phyloP scores from a whole-genome alignment of 495 filamentous ascomycete species.

The Daldinia vernicosa region DNA sequence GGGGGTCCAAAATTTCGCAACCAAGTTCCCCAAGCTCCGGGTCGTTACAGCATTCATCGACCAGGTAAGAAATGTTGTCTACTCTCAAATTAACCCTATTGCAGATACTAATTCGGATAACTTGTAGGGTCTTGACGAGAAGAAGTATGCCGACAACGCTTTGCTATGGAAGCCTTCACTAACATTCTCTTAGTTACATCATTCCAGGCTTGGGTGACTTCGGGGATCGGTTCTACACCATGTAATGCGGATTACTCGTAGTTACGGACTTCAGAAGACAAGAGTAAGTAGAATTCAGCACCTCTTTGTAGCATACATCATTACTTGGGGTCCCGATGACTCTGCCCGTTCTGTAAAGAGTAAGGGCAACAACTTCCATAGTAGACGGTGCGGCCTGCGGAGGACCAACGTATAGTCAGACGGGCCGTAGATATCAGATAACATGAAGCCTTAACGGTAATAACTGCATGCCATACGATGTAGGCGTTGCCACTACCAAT shows the following conservation, averaged over 20 bases:
- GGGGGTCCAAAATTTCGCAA: conserved; percentile 87
- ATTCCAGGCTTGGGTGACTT: conserved; percentile 96
- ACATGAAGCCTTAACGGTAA: not conserved
- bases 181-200: conserved; percentile 76
- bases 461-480: not conserved
- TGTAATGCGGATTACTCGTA: conserved; percentile 61
- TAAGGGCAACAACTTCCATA: not conserved
- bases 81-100: not conserved
- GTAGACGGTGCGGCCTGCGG: not conserved
- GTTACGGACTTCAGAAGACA: conserved; percentile 26
- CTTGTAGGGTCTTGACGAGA: conserved; percentile 80
- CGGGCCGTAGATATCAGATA: not conserved
- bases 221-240: conserved; percentile 94
- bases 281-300: conserved; percentile 16
- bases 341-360: not conserved
- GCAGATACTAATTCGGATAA: conserved; percentile 39
- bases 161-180: conserved; percentile 23
- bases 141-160: conserved; percentile 73
- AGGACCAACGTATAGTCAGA: conserved; percentile 1
- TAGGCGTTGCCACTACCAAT: not conserved
- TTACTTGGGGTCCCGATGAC: conserved; percentile 4
- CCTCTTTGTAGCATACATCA: conserved; percentile 1
- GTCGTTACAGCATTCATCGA: conserved; percentile 98
- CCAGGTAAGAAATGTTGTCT: conserved; percentile 53
- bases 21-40: conserved; percentile 88